phyloP scores from a whole-genome alignment of 2,329 filamentous ascomycete species.

The Fusarium sacchari region DNA sequence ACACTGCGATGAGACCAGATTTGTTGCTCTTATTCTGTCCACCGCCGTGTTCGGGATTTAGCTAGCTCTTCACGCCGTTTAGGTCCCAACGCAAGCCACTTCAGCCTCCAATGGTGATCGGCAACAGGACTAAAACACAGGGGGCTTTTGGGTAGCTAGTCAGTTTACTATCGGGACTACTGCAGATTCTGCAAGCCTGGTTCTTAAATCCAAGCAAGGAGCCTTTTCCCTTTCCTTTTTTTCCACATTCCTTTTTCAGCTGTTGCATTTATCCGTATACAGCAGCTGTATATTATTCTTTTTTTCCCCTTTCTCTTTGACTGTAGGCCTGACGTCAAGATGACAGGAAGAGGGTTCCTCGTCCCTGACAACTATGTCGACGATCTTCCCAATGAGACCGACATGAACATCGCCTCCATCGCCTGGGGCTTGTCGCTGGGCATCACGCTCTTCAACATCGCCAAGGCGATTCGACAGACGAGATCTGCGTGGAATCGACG shows the following conservation, averaged over 20 bases:
- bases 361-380: constrained; percentile 34
- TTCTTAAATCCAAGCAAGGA: constrained; percentile 5
- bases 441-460: constrained; percentile 37
- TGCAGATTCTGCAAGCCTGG: constrained; percentile 8
- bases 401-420: constrained; percentile 45
- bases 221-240: background rate
- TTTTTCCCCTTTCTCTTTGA: background rate
- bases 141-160: background rate
- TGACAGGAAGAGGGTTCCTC: constrained; percentile 35
- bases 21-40: background rate
- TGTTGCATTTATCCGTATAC: background rate
- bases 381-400: constrained; percentile 32
- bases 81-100: background rate
- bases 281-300: background rate
- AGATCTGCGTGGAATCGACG: constrained; percentile 24
- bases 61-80: background rate
- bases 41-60: background rate
- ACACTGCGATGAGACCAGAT: background rate
- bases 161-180: background rate
- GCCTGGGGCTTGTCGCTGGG: constrained; percentile 44
- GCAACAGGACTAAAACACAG: background rate
- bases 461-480: constrained; percentile 38
- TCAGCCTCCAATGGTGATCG: background rate
- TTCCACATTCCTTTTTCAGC: constrained; percentile 2
- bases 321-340: constrained; percentile 3